Conservation (phyloP, 768 basidiomycete genomes). For the Tylopilus rubrobrunneus region DNA sequence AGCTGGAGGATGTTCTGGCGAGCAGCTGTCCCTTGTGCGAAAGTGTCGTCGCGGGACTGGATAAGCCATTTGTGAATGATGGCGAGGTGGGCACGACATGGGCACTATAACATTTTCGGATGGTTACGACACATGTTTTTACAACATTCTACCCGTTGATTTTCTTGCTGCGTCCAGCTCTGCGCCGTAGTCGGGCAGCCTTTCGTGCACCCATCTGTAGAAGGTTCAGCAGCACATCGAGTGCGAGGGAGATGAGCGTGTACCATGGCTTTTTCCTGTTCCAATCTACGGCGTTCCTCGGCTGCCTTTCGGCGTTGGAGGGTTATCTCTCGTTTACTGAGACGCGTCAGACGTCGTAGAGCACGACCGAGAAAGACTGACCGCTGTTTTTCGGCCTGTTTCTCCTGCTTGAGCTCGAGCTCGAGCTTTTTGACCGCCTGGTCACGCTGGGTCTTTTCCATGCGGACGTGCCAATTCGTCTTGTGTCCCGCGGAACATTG, state of each 20-base stretch:
- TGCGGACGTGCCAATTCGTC: conserved; percentile 67
- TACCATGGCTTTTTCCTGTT: conserved; percentile 34
- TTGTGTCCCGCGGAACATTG: conserved; percentile 63
- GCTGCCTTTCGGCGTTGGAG: conserved; percentile 66
- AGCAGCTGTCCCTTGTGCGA: conserved; percentile 94
- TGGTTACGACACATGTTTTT: conserved; percentile 2
- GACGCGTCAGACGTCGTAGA: conserved; percentile 1
- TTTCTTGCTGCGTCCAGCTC: conserved; percentile 75
- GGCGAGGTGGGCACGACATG: conserved; percentile 79
- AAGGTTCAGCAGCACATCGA: background rate
- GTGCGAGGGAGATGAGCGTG: background rate
- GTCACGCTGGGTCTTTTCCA: conserved; percentile 62
- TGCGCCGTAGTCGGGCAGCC: conserved; percentile 67
- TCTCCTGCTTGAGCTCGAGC: conserved; percentile 72
- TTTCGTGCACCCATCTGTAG: conserved; percentile 77
- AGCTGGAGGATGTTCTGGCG: conserved; percentile 87
- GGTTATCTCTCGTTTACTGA: conserved; percentile 64
- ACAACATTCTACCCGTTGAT: conserved; percentile 48
- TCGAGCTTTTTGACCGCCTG: conserved; percentile 72
- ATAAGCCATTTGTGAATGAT: conserved; percentile 79
- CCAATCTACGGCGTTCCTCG: conserved; percentile 64
- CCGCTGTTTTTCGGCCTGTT: conserved; percentile 63
- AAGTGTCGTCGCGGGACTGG: conserved; percentile 77
- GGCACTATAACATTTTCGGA: conserved; percentile 45
- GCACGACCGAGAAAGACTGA: conserved; percentile 22